Percentiles rank a stretch among this genome's conserved stretches.
Evolutionary conservation across 495 filamentous ascomycete species (phyloP).

Genomic region (Platismatia glauca): DNA sequence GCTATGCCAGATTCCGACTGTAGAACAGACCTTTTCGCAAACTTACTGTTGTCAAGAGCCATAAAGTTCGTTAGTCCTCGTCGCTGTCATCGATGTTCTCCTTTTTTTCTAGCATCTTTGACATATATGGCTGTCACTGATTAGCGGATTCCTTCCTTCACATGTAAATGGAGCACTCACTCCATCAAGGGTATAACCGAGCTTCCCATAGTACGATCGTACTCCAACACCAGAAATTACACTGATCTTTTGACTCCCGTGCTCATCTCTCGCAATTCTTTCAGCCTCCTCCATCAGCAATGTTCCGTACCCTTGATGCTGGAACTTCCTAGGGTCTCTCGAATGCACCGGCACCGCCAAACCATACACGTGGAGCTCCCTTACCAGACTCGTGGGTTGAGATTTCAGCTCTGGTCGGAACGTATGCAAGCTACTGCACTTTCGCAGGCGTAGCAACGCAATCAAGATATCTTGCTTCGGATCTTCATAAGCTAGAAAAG

Average conservation of each 20-base stretch:
- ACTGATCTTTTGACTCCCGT: slow-evolving; percentile 84
- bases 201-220: slow-evolving; percentile 81
- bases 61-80: slow-evolving; percentile 29
- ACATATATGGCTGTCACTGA: slow-evolving; percentile 57
- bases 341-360: slow-evolving; percentile 92
- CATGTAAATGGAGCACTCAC: not conserved
- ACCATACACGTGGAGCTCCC: slow-evolving; percentile 94
- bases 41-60: too few species aligned
- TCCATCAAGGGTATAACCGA: slow-evolving; percentile 88
- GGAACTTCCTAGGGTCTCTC: slow-evolving; percentile 88
- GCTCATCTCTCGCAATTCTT: slow-evolving; percentile 85
- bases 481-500: slow-evolving; percentile 94
- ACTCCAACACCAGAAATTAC: slow-evolving; percentile 96
- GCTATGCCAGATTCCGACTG: not conserved
- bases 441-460: slow-evolving; percentile 77
- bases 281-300: slow-evolving; percentile 97
- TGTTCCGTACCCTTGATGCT: slow-evolving; percentile 96
- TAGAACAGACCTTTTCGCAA: too few species aligned
- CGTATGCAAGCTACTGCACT: slow-evolving; percentile 81
- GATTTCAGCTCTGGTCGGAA: slow-evolving; percentile 80
- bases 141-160: not conserved
- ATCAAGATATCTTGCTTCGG: slow-evolving; percentile 98
- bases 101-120: slow-evolving; percentile 45
- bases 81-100: slow-evolving; percentile 37
- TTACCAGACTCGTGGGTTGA: slow-evolving; percentile 83